Conservation (phyloP, 2,329 filamentous ascomycete species). For the Cordyceps cicadae region DNA sequence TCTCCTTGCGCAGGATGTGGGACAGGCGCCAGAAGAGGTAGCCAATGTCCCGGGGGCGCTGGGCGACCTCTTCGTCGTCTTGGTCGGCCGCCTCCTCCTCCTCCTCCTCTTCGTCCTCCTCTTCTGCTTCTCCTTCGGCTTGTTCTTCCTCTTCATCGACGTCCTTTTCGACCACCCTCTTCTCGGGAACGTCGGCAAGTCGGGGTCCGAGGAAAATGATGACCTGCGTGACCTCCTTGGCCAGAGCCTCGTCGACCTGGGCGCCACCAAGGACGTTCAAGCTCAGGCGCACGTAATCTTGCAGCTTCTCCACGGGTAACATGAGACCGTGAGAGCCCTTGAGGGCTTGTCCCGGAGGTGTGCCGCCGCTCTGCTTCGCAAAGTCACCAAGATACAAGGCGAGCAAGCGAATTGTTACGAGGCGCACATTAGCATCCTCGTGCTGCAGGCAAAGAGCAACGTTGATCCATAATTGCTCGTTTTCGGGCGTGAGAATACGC, state of each 20-base stretch:
- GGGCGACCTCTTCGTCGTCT: conserved; percentile 31
- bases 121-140: background rate
- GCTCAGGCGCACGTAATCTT: conserved; percentile 44
- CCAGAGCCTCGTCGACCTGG: conserved; percentile 65
- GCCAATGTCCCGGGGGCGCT: conserved; percentile 37
- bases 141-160: conserved; percentile 19
- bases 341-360: conserved; percentile 47
- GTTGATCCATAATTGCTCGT: conserved; percentile 60
- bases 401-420: conserved; percentile 65
- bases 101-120: conserved; percentile 34
- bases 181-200: conserved; percentile 28
- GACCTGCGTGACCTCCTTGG: conserved; percentile 70
- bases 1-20: conserved; percentile 69
- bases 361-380: conserved; percentile 49
- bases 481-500: conserved; percentile 50
- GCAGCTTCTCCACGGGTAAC: conserved; percentile 57
- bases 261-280: conserved; percentile 50
- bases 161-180: conserved; percentile 43
- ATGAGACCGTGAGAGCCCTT: conserved; percentile 62
- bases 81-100: conserved; percentile 27
- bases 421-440: conserved; percentile 64
- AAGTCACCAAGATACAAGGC: conserved; percentile 75
- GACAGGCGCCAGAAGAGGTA: conserved; percentile 75
- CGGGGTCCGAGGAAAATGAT: conserved; percentile 69
- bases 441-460: conserved; percentile 64